Conservation (phyloP, 768 basidiomycete species). For the Exidia glandulosa region DNA sequence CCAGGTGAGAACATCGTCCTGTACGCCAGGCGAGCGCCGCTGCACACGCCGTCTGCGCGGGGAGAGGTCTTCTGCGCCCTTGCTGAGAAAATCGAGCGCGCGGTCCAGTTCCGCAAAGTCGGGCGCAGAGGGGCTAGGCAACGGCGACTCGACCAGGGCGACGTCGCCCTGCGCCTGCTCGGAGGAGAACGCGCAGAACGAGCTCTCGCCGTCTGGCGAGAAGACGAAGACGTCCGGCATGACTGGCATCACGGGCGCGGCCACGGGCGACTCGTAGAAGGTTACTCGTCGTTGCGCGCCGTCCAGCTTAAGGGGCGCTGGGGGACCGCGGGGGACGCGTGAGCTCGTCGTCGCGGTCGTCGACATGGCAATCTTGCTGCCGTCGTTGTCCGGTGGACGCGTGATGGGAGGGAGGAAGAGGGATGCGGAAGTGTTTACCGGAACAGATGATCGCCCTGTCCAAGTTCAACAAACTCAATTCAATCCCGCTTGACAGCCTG, state of each 20-base stretch:
- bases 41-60: background rate
- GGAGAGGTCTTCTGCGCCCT: background rate
- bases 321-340: background rate
- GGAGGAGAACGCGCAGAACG: background rate
- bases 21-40: background rate
- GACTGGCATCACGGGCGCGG: constrained; percentile 13
- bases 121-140: background rate
- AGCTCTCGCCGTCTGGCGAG: constrained; percentile 25
- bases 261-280: background rate
- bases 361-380: background rate
- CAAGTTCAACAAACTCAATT: too few species aligned
- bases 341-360: background rate
- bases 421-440: too few species aligned
- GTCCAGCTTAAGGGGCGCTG: background rate
- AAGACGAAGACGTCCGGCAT: constrained; percentile 25
- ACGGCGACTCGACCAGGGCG: background rate
- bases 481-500: too few species aligned
- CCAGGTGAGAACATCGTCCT: background rate
- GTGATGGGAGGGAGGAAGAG: too few species aligned
- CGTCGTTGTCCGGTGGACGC: too few species aligned
- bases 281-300: background rate
- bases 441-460: too few species aligned
- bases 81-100: background rate
- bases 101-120: background rate
- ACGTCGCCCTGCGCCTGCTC: background rate